Base-by-base conservation (phyloP, 352 stramenopile species). In the Aphanomyces cochlioides region DNA sequence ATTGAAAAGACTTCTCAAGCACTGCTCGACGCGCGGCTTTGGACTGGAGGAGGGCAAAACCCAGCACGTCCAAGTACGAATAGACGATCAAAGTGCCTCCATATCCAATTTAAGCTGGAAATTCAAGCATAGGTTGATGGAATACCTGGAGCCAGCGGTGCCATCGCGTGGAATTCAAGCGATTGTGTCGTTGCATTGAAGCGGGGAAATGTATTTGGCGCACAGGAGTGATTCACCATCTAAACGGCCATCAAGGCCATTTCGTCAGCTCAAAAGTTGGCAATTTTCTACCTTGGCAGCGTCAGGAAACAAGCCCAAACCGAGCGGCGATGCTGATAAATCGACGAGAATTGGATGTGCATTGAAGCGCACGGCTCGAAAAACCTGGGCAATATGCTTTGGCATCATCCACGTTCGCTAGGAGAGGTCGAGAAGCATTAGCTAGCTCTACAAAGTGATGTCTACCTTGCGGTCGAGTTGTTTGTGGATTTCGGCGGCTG, bases 211-310 rank as follows among this genome's bases (percentile, higher is more conserved):
- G 50, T 61, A 17, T 50, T 69, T 5, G 63, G 63, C 7, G 37
- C 37, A 60, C 63, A 69, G 13, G 63, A 38, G 41, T 69, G 63
- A 39, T 69, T 69, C 34, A 69, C 48, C 47, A 61, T 69, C 63
- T 69, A 69, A 69, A 17, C 4, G 3, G 47, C 13, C 8, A 28
- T 10, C 36, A 45, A 61, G 34, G 47, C 39, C 36, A 58, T 1
- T 66, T 13, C 19, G 15, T 7, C 1, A 67, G 21, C 15, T 69
- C 6, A 40, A 28, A 59, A 12, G 12, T n/a, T 39, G 56, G 7
- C 43, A 3, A 7, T 36, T 58, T 17, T 47, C 3, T 61, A 69
- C 63, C 63, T 60, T 58, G 34, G 63, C 63, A n/a, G 63, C 63
- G 15, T 69, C 63, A 36, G 63, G 63, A 37, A 69, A 69, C 8